Conservation (phyloP, 441 rosid species). For the Syzygium malaccense region DNA sequence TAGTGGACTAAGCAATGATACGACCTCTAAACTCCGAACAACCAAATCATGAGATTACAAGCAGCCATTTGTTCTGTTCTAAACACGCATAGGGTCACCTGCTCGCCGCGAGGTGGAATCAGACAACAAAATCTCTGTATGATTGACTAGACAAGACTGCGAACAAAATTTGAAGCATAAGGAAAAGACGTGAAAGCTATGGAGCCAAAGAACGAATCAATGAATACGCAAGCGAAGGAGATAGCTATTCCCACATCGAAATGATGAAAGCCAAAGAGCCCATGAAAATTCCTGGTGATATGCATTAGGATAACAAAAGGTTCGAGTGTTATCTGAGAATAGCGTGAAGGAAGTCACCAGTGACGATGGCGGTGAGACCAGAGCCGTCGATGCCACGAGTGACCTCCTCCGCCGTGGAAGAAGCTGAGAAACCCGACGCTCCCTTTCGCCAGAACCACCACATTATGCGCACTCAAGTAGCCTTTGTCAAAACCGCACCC, state of each 20-base stretch:
- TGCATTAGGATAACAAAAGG: neutral
- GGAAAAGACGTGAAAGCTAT: neutral
- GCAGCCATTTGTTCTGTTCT: neutral
- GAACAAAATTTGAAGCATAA: neutral
- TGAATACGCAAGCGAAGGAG: neutral
- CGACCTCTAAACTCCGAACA: neutral
- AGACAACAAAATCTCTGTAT: neutral
- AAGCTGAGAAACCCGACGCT: neutral
- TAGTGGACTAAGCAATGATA: neutral
- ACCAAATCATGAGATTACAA: neutral
- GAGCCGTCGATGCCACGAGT: neutral
- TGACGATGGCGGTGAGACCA: constrained; percentile 2
- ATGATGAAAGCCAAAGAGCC: neutral
- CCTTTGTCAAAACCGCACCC: neutral
- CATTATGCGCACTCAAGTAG: neutral
- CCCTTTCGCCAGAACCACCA: neutral
- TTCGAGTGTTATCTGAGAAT: neutral
- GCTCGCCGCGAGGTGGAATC: neutral
- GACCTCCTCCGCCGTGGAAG: neutral
- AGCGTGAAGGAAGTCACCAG: neutral
- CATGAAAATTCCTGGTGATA: neutral
- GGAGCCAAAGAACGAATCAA: neutral
- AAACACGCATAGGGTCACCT: neutral
- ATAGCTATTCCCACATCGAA: neutral
- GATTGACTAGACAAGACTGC: neutral